These are phyloP conservation scores for Phalaenopsis hybrid DNA, from an alignment of 116 monocot species.

Conservation along the genomic window DNA sequence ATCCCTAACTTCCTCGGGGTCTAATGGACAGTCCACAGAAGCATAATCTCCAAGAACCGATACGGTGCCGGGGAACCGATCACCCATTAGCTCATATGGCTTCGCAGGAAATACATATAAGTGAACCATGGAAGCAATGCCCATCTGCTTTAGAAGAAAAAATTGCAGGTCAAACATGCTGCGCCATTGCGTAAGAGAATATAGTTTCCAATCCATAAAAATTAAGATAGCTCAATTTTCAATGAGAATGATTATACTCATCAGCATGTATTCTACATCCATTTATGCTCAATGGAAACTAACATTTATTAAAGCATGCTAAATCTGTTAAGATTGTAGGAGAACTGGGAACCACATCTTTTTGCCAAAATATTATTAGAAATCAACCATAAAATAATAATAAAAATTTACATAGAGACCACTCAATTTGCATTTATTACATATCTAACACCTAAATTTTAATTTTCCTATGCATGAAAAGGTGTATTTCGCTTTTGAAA, in stretches of 20 bases:
- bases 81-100: slow-evolving; percentile 80
- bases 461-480: no score
- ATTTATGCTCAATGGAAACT: no score
- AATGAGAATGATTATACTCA: neutral
- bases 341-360: neutral
- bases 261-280: neutral
- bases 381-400: neutral
- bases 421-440: no score
- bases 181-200: neutral
- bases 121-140: slow-evolving; percentile 83
- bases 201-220: neutral
- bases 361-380: neutral
- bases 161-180: neutral
- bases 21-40: slow-evolving; percentile 70
- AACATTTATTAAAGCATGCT: neutral
- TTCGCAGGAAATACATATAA: slow-evolving; percentile 84
- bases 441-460: no score
- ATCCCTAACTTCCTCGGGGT: slow-evolving; percentile 90
- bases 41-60: slow-evolving; percentile 93
- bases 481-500: no score
- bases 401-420: neutral
- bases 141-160: slow-evolving; percentile 85
- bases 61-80: slow-evolving; percentile 51
- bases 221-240: slow-evolving; percentile 3
- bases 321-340: neutral